Base-by-base conservation (phyloP, 2,329 filamentous ascomycete genomes). In the Colletotrichum tamarilloi region DNA sequence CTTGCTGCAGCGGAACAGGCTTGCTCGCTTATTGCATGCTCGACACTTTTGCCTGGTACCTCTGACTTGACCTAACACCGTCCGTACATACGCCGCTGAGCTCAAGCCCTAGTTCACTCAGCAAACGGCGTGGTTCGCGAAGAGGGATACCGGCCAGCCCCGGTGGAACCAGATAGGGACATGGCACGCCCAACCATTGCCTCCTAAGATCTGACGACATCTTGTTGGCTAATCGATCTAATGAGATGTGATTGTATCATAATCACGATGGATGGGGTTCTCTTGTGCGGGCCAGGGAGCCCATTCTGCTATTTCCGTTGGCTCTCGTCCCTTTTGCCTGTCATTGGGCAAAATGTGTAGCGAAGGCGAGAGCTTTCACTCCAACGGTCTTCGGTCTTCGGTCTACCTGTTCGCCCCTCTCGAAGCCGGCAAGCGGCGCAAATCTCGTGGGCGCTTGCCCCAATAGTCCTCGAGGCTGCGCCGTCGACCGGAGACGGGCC, bases 221-320 rank as follows among this genome's bases (percentile, higher is more conserved):
- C 58, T 28, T 26, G 35, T 52, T 49, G 26, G 32, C 42, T 38
- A 38, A 58, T 24, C 59, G 70, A 65, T 73, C 70, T 70, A 56
- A 62, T 65, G 67, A 73, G 55, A 65, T 73, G 60, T 73, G 60
- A 73, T 62, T 32, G 70, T 62, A 16, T 24, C 55, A 72, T 62
- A 30, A 63, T 53, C 52, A 63, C 46, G 42, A 32, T 30, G 49
- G 19, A 49, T 26, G 46, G 65, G 22, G 55, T 26, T 58, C 24
- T 53, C 59, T 63, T 64, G 46, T 59, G 58, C 59, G 66, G 69
- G 53, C 30, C 53, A 5, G 26, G 9, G 11, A 32, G 28, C 53
- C 42, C 66, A 60, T 53, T 16, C 32, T 62, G 26, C 35, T 22
- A 32, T 49, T 59, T 19, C 14, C 28, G 63, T 26, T 38, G 35